Conservation (phyloP, 768 basidiomycete species). For the Tulasnella sp. region DNA sequence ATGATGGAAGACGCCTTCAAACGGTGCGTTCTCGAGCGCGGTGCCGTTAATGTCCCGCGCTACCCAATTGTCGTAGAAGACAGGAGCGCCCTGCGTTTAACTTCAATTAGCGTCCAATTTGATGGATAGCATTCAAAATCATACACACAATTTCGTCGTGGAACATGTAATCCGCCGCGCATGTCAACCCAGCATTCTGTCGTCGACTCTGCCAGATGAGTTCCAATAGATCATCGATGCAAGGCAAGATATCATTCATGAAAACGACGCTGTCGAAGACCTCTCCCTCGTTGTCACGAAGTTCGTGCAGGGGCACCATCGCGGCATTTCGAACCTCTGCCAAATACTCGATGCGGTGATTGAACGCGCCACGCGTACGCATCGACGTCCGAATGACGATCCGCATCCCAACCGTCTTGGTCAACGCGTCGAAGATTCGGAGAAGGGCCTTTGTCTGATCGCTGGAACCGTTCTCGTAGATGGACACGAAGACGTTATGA, state of each 20-base stretch:
- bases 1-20: constrained; percentile 90
- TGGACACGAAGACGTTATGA: constrained; percentile 96
- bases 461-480: constrained; percentile 98
- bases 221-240: constrained; percentile 94
- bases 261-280: constrained; percentile 95
- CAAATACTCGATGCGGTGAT: constrained; percentile 98
- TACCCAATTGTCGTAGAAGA: constrained; percentile 99
- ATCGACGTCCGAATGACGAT: constrained; percentile 87
- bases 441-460: constrained; percentile 98
- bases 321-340: constrained; percentile 99
- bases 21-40: constrained; percentile 94
- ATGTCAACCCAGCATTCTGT: constrained; percentile 97
- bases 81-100: constrained; percentile 53
- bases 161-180: constrained; percentile 98
- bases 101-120: background rate
- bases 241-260: constrained; percentile 99
- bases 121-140: no score
- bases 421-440: constrained; percentile 88
- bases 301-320: constrained; percentile 88
- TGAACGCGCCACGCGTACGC: constrained; percentile 90
- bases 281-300: constrained; percentile 84
- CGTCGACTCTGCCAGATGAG: constrained; percentile 88
- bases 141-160: constrained; percentile 77
- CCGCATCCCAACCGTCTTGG: constrained; percentile 79
- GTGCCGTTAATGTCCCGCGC: constrained; percentile 98